phyloP scores from a whole-genome alignment of 768 basidiomycete genomes.

The Suillus subaureus region DNA sequence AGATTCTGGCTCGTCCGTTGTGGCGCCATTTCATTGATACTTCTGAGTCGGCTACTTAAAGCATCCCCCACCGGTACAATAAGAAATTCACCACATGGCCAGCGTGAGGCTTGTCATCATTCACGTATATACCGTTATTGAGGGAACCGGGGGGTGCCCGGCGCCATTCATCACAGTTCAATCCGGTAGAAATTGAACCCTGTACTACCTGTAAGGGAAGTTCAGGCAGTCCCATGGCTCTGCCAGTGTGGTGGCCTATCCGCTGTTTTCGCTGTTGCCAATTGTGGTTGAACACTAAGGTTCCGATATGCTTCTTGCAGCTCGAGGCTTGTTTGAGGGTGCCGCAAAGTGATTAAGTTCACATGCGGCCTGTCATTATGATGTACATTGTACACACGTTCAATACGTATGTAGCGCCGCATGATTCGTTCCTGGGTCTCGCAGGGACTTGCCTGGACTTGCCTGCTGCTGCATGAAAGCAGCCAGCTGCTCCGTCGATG shows the following conservation, averaged over 20 bases:
- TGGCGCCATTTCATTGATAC: neutral
- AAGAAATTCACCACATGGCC: neutral
- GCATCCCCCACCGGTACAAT: neutral
- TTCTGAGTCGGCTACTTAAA: neutral
- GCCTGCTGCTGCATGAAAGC: no score
- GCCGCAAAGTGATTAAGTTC: neutral
- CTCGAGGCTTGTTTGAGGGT: neutral
- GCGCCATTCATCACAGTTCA: slow-evolving; percentile 6
- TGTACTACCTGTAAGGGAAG: no score
- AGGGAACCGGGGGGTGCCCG: neutral
- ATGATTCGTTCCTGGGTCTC: neutral
- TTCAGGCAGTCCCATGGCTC: neutral
- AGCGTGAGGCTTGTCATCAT: neutral
- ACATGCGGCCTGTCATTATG: neutral
- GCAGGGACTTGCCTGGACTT: neutral
- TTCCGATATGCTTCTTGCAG: neutral
- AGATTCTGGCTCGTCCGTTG: neutral
- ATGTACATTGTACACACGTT: neutral
- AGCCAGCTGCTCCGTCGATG: neutral
- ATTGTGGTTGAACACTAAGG: slow-evolving; percentile 7
- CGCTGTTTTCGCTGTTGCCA: slow-evolving; percentile 26
- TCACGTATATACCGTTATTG: slow-evolving; percentile 5
- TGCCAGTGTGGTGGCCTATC: neutral
- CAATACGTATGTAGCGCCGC: neutral
- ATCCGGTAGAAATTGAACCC: slow-evolving; percentile 6